Conservation (phyloP, 768 basidiomycete species). For the Lepiota venenata region DNA sequence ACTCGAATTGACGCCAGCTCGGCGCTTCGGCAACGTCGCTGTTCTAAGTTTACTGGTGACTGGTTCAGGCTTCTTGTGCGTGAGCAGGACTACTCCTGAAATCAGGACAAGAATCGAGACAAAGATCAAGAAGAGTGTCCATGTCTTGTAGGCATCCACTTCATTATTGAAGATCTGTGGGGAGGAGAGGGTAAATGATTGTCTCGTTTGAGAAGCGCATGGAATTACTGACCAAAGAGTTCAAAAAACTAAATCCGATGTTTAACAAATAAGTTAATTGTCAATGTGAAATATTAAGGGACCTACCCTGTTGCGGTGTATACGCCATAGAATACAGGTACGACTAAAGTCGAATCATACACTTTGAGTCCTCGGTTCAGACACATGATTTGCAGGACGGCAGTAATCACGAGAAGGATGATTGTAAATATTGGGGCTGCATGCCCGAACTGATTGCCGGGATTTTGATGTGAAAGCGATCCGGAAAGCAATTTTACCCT, state of each 20-base stretch:
- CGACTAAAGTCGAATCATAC: conserved; percentile 88
- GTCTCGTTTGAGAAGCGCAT: not conserved
- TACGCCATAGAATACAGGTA: conserved; percentile 92
- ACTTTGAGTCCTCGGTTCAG: conserved; percentile 87
- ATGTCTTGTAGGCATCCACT: conserved; percentile 80
- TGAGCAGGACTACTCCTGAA: conserved; percentile 88
- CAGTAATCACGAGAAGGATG: conserved; percentile 64
- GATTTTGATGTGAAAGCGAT: conserved; percentile 72
- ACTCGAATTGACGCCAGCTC: conserved; percentile 17
- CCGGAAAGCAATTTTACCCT: conserved; percentile 83
- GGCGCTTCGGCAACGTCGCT: conserved; percentile 26
- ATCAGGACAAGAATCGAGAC: conserved; percentile 84
- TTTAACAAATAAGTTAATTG: conserved; percentile 8
- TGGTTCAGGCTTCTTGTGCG: conserved; percentile 85
- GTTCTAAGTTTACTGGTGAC: conserved; percentile 29
- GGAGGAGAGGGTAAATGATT: not conserved
- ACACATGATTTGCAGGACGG: conserved; percentile 88
- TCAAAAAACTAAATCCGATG: conserved; percentile 33
- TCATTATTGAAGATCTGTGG: conserved; percentile 75
- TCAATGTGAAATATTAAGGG: not conserved
- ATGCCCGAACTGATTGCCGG: conserved; percentile 86
- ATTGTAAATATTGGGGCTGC: conserved; percentile 76
- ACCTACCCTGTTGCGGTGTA: conserved; percentile 80
- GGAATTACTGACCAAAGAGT: conserved; percentile 29
- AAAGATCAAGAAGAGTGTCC: conserved; percentile 88